A percentile compares a stretch with the other conserved stretches of the same genome.
These are phyloP conservation scores for Mortierella sp. DNA, from an alignment of 371 early-diverging fungal species.

Conservation along the genomic window DNA sequence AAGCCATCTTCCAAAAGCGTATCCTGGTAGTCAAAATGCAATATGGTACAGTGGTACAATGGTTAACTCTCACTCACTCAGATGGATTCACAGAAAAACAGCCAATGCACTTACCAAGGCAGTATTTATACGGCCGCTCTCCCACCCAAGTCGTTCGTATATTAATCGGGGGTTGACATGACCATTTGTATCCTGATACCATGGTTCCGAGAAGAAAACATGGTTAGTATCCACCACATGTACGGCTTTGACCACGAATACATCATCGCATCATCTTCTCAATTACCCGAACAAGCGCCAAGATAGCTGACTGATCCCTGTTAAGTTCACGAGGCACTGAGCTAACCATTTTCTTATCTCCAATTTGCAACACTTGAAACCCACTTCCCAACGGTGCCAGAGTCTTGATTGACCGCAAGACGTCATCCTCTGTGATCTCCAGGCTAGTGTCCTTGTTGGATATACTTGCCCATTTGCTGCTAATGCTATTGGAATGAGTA, in stretches of 20 bases:
- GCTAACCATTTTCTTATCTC: slow-evolving; percentile 83
- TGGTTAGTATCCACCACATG: neutral
- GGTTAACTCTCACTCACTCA: neutral
- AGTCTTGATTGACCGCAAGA: slow-evolving; percentile 86
- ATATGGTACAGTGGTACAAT: neutral
- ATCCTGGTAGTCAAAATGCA: slow-evolving; percentile 58
- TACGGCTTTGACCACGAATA: neutral
- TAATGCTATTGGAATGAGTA: slow-evolving; percentile 54
- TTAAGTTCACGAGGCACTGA: slow-evolving; percentile 93
- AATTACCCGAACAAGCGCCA: slow-evolving; percentile 79
- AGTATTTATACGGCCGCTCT: slow-evolving; percentile 73
- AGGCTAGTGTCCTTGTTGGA: slow-evolving; percentile 37
- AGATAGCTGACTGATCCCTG: slow-evolving; percentile 78
- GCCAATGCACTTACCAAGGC: slow-evolving; percentile 66
- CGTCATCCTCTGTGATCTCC: slow-evolving; percentile 78
- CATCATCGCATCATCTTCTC: neutral
- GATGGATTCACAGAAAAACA: slow-evolving; percentile 15
- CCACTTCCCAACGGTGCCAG: slow-evolving; percentile 89
- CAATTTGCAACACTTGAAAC: slow-evolving; percentile 84
- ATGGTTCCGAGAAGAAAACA: slow-evolving; percentile 7
- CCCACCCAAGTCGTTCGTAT: slow-evolving; percentile 59
- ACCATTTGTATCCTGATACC: slow-evolving; percentile 64
- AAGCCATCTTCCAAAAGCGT: slow-evolving; percentile 83
- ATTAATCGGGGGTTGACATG: slow-evolving; percentile 65
- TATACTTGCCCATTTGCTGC: slow-evolving; percentile 34